Percentiles rank a stretch among this genome's conserved stretches.
These are phyloP conservation scores for Diplogelasinospora grovesii DNA, from an alignment of 495 filamentous ascomycete species.

Conservation along the genomic window DNA sequence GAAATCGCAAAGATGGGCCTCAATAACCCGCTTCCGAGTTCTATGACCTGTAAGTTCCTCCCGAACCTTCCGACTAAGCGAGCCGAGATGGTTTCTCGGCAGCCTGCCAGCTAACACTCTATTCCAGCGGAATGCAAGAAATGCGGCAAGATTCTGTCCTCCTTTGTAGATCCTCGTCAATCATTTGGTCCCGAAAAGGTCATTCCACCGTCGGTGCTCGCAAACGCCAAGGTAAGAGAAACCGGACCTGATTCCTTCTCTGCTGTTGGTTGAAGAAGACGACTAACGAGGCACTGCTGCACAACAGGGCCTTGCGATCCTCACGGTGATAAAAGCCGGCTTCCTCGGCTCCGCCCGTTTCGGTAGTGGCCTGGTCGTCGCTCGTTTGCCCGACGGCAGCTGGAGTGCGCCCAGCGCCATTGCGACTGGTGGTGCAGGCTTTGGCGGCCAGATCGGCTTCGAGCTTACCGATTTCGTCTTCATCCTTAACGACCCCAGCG, in stretches of 20 bases:
- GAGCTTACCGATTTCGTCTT: conserved; percentile 99
- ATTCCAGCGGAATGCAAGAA: conserved; percentile 79
- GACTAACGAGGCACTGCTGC: no score
- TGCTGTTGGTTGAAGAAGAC: no score
- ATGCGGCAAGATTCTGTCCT: conserved; percentile 85
- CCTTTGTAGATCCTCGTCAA: conserved; percentile 91
- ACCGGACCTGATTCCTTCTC: not conserved
- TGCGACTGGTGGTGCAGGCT: conserved; percentile 80
- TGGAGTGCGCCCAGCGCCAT: conserved; percentile 97
- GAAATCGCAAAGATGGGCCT: no score
- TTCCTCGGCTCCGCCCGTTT: conserved; percentile 91
- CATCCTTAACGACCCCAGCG: conserved; percentile 87
- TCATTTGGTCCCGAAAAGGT: conserved; percentile 95
- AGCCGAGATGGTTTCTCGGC: no score
- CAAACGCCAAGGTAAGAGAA: conserved; percentile 73
- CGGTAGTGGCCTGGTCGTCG: conserved; percentile 89
- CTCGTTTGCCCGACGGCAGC: conserved; percentile 79
- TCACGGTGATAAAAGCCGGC: conserved; percentile 93
- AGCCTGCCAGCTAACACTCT: conserved; percentile 5
- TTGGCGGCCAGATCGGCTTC: conserved; percentile 95
- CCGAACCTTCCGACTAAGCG: conserved; percentile 19
- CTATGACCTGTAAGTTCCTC: conserved; percentile 48
- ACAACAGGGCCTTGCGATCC: conserved; percentile 83
- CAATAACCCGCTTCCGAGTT: conserved; percentile 53
- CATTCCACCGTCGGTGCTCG: conserved; percentile 86